phyloP scores from a whole-genome alignment of 164 flowering plant genomes.

The Magnolia kwangsiensis region DNA sequence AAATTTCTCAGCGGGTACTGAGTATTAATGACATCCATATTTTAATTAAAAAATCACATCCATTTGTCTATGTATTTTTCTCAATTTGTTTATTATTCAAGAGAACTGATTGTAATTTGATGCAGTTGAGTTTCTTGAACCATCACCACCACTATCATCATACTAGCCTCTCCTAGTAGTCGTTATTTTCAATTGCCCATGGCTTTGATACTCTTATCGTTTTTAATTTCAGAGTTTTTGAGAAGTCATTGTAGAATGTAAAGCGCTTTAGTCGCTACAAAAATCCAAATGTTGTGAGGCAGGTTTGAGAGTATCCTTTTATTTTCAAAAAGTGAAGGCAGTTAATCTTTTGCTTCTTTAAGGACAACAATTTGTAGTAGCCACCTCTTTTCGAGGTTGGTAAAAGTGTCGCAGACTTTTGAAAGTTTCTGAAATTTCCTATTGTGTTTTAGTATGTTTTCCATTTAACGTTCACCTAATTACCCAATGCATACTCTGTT shows the following conservation, averaged over 20 bases:
- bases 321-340: background rate
- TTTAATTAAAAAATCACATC: background rate
- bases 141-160: background rate
- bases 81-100: background rate
- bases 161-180: background rate
- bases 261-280: slow-evolving; percentile 98
- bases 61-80: background rate
- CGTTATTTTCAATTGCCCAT: background rate
- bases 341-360: background rate
- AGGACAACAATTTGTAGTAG: background rate
- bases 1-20: slow-evolving; percentile 87
- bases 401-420: background rate
- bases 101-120: background rate
- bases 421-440: background rate
- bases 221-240: slow-evolving; percentile 68
- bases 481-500: background rate
- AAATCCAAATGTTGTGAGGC: slow-evolving; percentile 93
- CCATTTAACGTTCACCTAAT: background rate
- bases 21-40: slow-evolving; percentile 22
- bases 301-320: slow-evolving; percentile 96
- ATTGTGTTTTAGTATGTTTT: background rate
- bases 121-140: background rate
- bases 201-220: background rate
- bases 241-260: slow-evolving; percentile 95
- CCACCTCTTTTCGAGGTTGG: background rate